Conservation (phyloP, 2,329 filamentous ascomycete genomes). For the Sphaerulina musiva region DNA sequence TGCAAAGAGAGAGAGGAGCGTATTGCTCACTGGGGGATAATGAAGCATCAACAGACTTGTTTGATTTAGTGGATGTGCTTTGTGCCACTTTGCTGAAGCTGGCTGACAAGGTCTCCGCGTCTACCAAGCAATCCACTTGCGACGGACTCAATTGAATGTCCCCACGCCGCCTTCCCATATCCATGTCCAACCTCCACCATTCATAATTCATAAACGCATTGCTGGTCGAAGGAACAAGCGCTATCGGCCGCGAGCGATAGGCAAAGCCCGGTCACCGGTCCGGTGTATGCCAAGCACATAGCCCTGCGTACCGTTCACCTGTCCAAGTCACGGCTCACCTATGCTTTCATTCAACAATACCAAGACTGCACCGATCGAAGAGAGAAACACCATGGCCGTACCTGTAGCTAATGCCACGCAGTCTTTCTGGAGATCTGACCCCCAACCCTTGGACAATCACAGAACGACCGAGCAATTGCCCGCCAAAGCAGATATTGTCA, state of each 20-base stretch:
- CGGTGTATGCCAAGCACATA: constrained; percentile 1
- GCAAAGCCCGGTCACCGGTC: constrained; percentile 2
- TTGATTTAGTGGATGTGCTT: constrained; percentile 26
- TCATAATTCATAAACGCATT: neutral
- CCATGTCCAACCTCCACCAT: neutral
- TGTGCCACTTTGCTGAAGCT: constrained; percentile 35
- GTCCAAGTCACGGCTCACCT: neutral
- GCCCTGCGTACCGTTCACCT: neutral
- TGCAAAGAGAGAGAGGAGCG: constrained; percentile 46
- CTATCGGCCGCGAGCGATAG: constrained; percentile 1
- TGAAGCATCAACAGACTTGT: constrained; percentile 46
- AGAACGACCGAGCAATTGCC: constrained; percentile 54
- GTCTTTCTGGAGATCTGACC: constrained; percentile 42
- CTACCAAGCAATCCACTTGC: constrained; percentile 3
- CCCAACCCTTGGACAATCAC: constrained; percentile 47
- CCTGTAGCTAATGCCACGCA: constrained; percentile 21
- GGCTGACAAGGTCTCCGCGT: constrained; percentile 38
- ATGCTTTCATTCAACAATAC: neutral
- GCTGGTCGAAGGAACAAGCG: neutral
- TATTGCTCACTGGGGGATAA: constrained; percentile 50
- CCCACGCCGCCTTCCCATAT: neutral
- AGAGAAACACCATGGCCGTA: constrained; percentile 9
- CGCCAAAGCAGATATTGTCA: constrained; percentile 22
- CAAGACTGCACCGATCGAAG: neutral
- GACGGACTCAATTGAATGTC: neutral